Evolutionary conservation across 2,329 filamentous ascomycete species (phyloP).

Genomic region (Epichloe brachyelytri): DNA sequence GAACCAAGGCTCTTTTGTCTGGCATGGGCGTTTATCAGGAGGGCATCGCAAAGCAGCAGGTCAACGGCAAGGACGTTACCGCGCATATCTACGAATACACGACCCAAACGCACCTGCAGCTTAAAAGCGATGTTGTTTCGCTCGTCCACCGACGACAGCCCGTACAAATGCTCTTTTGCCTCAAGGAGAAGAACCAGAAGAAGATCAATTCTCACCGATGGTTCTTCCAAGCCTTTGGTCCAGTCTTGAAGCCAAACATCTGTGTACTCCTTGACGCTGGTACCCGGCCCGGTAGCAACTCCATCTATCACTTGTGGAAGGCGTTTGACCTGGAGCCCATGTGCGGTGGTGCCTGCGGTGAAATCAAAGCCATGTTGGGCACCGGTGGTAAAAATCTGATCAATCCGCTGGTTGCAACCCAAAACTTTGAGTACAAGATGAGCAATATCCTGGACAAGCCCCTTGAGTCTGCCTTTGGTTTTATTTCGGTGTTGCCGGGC

Average conservation of each 20-base stretch:
- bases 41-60: conserved; percentile 94
- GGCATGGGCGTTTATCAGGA: conserved; percentile 96
- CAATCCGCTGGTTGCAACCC: conserved; percentile 87
- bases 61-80: conserved; percentile 91
- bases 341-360: conserved; percentile 93
- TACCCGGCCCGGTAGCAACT: conserved; percentile 85
- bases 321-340: conserved; percentile 95
- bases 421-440: conserved; percentile 99
- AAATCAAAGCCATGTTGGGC: conserved; percentile 96
- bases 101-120: conserved; percentile 70
- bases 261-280: conserved; percentile 93
- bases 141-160: conserved; percentile 78
- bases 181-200: conserved; percentile 99
- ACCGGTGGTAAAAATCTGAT: conserved; percentile 73
- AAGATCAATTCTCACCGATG: conserved; percentile 99
- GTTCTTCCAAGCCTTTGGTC: conserved; percentile 97
- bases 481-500: conserved; percentile 91
- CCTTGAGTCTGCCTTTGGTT: conserved; percentile 91
- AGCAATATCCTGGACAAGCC: conserved; percentile 98
- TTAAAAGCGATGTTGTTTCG: conserved; percentile 81
- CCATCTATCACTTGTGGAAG: conserved; percentile 97
- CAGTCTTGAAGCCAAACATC: conserved; percentile 86
- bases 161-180: conserved; percentile 91
- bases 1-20: conserved; percentile 79
- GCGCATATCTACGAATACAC: conserved; percentile 97